Percentiles rank a stretch among this genome's conserved stretches.
These are phyloP conservation scores for Pseudozyma pruni DNA, from an alignment of 1,284 basidiomycete species.

Conservation along the genomic window DNA sequence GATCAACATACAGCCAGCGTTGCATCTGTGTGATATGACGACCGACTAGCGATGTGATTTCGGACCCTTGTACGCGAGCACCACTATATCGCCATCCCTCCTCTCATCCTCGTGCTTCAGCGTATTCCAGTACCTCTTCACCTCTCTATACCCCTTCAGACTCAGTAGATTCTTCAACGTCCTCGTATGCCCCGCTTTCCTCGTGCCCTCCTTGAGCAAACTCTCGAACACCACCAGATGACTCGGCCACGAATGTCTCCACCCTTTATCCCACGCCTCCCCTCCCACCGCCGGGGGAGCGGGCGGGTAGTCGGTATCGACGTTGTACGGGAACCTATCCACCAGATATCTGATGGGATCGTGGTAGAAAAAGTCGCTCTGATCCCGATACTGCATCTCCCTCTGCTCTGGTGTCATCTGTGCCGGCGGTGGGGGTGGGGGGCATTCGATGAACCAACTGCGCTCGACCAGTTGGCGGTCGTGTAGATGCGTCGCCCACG, in stretches of 20 bases:
- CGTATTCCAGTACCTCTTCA: conserved; percentile 76
- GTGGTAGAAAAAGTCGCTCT: conserved; percentile 84
- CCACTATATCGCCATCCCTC: conserved; percentile 77
- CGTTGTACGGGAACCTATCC: conserved; percentile 75
- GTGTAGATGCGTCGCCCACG: conserved; percentile 91
- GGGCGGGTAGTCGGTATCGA: conserved; percentile 76
- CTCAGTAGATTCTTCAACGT: conserved; percentile 70
- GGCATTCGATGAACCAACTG: conserved; percentile 59
- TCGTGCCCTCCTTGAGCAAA: conserved; percentile 71
- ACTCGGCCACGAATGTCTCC: conserved; percentile 81
- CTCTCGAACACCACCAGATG: conserved; percentile 83
- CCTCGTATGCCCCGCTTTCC: conserved; percentile 66
- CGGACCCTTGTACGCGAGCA: conserved; percentile 71
- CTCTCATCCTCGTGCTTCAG: conserved; percentile 83
- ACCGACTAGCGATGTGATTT: conserved; percentile 7
- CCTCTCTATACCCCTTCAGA: conserved; percentile 76
- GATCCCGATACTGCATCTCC: conserved; percentile 77
- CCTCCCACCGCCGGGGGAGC: conserved; percentile 3
- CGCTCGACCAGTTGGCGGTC: conserved; percentile 20
- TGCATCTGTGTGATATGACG: too few species aligned
- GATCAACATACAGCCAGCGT: too few species aligned
- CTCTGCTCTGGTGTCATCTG: conserved; percentile 13
- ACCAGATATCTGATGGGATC: conserved; percentile 78
- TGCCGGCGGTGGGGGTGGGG: conserved; percentile 22
- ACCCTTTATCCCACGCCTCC: conserved; percentile 63